Evolutionary conservation across 2,329 filamentous ascomycete species (phyloP), one percentile per base, ranked within the genome.

Genomic region (Phyllosticta paracitricarpa): DNA sequence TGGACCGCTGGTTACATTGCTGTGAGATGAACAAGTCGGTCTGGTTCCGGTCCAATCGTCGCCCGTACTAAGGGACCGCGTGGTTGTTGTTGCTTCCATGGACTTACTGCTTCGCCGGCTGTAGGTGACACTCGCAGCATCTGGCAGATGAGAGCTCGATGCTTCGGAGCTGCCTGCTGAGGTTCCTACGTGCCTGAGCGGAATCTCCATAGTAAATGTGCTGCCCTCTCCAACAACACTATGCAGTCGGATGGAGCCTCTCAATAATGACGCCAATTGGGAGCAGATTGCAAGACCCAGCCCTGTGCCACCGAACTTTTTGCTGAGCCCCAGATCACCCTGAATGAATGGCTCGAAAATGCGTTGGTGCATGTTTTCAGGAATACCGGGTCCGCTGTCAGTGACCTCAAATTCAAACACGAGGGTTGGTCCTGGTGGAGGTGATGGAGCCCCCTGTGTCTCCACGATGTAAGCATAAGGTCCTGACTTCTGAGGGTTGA

Each of bases 331-430:
- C 1, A 94, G 77, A 70, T 96, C 91, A n/a, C 89, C 92, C 73
- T 97, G 92, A 0, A 96, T 89, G 69, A 97, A 97, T 0, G 92
- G 92, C 72, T 96, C 92, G 70, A 97, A 97, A 9, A 97, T 90
- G 66, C 87, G 87, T 61, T 89, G 80, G 67, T 91, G 90, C 72
- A 95, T 83, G 65, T 87, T 78, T 6, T 86, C 82, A 0, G 90
- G 84, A 61, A 96, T 96, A 28, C 92, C 92, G 0, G 91, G 91
- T 0, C 92, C 92, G 0, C 87, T 93, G 66, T 97, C 92, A 70
- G 91, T 82, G 0, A 96, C 90, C 70, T 95, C 89, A 63, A 96
- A 96, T 69, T 95, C 89, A 67, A 96, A 96, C 9, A 85, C 71
- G 59, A 89, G 83, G n/a, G 83, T 82, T 69, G 82, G 86, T 12